These are phyloP conservation scores for Pythium dissimile DNA, from an alignment of 352 stramenopile species.

Conservation along the genomic window DNA sequence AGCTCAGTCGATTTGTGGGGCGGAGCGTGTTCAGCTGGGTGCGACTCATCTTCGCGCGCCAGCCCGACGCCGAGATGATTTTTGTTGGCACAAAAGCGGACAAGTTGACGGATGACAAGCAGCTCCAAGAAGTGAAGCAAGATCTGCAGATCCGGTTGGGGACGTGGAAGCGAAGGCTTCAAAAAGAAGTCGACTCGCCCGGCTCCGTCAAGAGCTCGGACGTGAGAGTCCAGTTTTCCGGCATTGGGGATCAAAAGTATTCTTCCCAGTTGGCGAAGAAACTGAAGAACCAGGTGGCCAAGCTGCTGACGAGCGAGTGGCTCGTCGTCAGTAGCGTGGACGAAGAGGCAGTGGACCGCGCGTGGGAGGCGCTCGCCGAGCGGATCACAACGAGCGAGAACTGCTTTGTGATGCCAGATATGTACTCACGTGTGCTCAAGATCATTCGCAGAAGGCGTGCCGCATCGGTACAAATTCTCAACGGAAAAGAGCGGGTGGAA, in stretches of 20 bases:
- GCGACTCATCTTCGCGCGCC: conserved; percentile 10
- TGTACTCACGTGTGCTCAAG: conserved; percentile 7
- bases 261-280: no score
- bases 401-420: conserved; percentile 18
- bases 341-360: not conserved
- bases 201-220: not conserved
- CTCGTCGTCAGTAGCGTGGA: conserved; percentile 9
- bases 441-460: not conserved
- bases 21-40: conserved; percentile 18
- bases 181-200: conserved; percentile 1
- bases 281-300: conserved; percentile 1
- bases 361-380: not conserved
- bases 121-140: not conserved
- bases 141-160: conserved; percentile 5
- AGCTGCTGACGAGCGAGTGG: conserved; percentile 13
- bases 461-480: not conserved
- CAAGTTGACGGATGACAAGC: conserved; percentile 7
- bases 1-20: conserved; percentile 12
- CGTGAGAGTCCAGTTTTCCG: not conserved
- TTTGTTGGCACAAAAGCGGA: conserved; percentile 24
- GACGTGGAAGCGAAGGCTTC: conserved; percentile 7
- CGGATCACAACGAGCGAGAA: conserved; percentile 5
- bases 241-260: no score
- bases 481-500: not conserved
- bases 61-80: conserved; percentile 22